Evolutionary conservation across 1,284 basidiomycete genomes (phyloP).

Genomic region (Tylopilus sp.): DNA sequence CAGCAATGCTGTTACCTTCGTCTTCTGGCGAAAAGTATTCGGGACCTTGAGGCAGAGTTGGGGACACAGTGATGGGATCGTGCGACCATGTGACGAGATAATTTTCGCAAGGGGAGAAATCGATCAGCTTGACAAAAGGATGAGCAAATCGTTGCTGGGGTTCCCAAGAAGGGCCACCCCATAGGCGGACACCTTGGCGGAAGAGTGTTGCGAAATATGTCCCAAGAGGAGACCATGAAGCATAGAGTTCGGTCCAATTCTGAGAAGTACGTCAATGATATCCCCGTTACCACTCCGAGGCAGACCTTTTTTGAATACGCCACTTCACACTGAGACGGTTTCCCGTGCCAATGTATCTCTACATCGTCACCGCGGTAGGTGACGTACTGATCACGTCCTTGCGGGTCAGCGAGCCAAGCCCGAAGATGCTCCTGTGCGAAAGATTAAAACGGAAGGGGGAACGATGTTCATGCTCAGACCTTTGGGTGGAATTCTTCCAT

Average conservation of each 20-base stretch:
- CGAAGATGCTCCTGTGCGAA: constrained; percentile 82
- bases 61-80: constrained; percentile 87
- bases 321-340: constrained; percentile 83
- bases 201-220: constrained; percentile 95
- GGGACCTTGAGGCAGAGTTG: constrained; percentile 78
- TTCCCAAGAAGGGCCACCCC: constrained; percentile 91
- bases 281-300: constrained; percentile 5
- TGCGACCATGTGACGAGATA: constrained; percentile 99
- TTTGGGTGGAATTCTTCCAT: constrained; percentile 80
- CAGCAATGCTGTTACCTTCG: constrained; percentile 95
- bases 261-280: constrained; percentile 31
- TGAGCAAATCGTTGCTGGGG: constrained; percentile 90
- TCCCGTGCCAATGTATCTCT: constrained; percentile 91
- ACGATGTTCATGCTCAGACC: constrained; percentile 42
- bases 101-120: constrained; percentile 97
- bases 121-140: constrained; percentile 92
- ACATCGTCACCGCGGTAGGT: constrained; percentile 94
- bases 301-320: constrained; percentile 73
- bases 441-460: constrained; percentile 8
- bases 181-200: constrained; percentile 92
- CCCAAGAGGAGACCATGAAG: constrained; percentile 96
- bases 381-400: constrained; percentile 94
- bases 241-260: constrained; percentile 98
- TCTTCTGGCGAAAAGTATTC: constrained; percentile 91
- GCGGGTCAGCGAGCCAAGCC: constrained; percentile 90